These are phyloP conservation scores for Citrus hindsii DNA, from an alignment of 345 rosid species.

Conservation along the genomic window DNA sequence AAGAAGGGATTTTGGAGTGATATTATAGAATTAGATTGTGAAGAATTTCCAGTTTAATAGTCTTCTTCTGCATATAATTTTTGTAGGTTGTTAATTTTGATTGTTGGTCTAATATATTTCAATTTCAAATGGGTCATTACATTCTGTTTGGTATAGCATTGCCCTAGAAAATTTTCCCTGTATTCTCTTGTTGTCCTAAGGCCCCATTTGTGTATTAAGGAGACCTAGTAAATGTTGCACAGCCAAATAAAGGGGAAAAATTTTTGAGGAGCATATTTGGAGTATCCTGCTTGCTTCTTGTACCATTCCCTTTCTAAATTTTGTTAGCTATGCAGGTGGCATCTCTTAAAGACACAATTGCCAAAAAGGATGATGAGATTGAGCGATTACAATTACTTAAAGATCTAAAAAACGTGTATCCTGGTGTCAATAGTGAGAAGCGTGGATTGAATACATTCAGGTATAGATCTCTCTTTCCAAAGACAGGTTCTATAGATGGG, in stretches of 20 bases:
- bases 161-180: background rate
- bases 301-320: background rate
- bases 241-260: background rate
- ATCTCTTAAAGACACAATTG: slow-evolving; percentile 75
- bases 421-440: slow-evolving; percentile 23
- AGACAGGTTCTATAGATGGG: slow-evolving; percentile 4
- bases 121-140: background rate
- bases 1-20: background rate
- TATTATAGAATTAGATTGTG: background rate
- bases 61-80: background rate
- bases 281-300: background rate
- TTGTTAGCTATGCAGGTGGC: slow-evolving; percentile 43
- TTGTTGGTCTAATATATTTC: background rate
- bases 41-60: background rate
- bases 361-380: slow-evolving; percentile 82
- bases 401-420: slow-evolving; percentile 39
- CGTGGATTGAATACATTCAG: slow-evolving; percentile 15
- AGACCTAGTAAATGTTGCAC: background rate
- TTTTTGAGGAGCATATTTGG: background rate
- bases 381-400: slow-evolving; percentile 65
- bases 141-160: background rate
- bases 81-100: background rate
- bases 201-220: background rate
- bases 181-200: background rate
- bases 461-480: slow-evolving; percentile 20